phyloP scores from a whole-genome alignment of 805 yeast species.

The Metschnikowia henanensis region DNA sequence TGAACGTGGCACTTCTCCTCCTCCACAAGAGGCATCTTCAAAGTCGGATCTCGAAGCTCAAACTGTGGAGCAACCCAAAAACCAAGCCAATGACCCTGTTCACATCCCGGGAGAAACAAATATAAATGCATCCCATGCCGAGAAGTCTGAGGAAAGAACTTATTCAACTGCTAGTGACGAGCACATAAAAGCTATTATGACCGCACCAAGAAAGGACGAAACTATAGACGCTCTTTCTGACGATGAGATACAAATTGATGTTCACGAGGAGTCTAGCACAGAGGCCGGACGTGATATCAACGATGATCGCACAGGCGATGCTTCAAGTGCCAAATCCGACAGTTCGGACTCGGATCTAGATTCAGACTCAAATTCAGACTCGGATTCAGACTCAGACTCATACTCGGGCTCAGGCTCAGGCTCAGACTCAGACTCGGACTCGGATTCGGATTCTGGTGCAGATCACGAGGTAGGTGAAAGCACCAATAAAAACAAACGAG shows the following conservation, averaged over 20 bases:
- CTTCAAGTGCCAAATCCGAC: conserved; percentile 1
- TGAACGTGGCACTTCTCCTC: too few species aligned
- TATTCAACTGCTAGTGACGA: neutral
- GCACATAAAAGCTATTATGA: neutral
- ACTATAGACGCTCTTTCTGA: conserved; percentile 14
- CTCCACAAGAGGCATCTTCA: too few species aligned
- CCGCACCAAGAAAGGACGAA: conserved; percentile 2
- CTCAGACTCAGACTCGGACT: conserved; percentile 3
- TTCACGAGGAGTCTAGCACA: neutral
- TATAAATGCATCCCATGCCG: neutral
- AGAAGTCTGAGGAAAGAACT: neutral
- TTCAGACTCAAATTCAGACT: neutral
- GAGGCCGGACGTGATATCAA: neutral
- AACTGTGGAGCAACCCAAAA: too few species aligned
- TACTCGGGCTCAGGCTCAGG: conserved; percentile 8
- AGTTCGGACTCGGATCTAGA: conserved; percentile 9
- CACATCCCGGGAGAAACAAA: neutral
- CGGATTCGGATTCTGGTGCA: conserved; percentile 10
- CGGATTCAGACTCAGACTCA: too few species aligned
- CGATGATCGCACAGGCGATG: neutral
- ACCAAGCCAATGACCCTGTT: neutral
- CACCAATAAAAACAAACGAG: neutral
- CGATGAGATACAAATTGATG: conserved; percentile 17
- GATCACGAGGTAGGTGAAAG: neutral
- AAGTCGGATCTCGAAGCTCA: too few species aligned